These are phyloP conservation scores for Tuber umbilicatum DNA, from an alignment of 495 filamentous ascomycete species.

Conservation along the genomic window DNA sequence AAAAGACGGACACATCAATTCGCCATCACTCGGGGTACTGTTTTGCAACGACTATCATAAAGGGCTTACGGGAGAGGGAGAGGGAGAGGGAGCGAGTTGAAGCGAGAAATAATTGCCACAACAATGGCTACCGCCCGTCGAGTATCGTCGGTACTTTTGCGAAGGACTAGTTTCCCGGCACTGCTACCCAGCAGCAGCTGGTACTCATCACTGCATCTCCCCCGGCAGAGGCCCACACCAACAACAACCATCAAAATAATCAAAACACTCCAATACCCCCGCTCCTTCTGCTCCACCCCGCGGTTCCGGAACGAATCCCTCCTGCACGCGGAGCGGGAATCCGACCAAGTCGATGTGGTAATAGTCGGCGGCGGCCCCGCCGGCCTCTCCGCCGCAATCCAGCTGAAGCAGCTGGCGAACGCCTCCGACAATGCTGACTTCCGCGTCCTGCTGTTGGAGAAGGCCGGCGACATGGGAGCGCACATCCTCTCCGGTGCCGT, in stretches of 20 bases:
- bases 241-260: too few species aligned
- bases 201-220: slow-evolving; percentile 6
- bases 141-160: slow-evolving; percentile 26
- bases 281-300: slow-evolving; percentile 23
- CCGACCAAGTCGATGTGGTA: slow-evolving; percentile 89
- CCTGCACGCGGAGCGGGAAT: slow-evolving; percentile 54
- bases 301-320: slow-evolving; percentile 19
- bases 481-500: slow-evolving; percentile 96
- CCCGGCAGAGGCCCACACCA: slow-evolving; percentile 13
- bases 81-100: not conserved
- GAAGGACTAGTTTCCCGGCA: slow-evolving; percentile 14
- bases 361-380: slow-evolving; percentile 93
- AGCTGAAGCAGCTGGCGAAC: slow-evolving; percentile 90
- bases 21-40: not conserved
- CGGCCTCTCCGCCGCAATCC: slow-evolving; percentile 85
- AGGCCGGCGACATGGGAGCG: slow-evolving; percentile 88
- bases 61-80: not conserved
- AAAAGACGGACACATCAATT: not conserved
- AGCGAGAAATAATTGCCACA: not conserved
- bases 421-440: slow-evolving; percentile 95
- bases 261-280: slow-evolving; percentile 1
- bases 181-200: slow-evolving; percentile 12
- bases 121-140: slow-evolving; percentile 35
- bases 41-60: not conserved
- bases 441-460: slow-evolving; percentile 85